Evolutionary conservation across 495 filamentous ascomycete species (phyloP).

Genomic region (Chaetomidium leptoderma): DNA sequence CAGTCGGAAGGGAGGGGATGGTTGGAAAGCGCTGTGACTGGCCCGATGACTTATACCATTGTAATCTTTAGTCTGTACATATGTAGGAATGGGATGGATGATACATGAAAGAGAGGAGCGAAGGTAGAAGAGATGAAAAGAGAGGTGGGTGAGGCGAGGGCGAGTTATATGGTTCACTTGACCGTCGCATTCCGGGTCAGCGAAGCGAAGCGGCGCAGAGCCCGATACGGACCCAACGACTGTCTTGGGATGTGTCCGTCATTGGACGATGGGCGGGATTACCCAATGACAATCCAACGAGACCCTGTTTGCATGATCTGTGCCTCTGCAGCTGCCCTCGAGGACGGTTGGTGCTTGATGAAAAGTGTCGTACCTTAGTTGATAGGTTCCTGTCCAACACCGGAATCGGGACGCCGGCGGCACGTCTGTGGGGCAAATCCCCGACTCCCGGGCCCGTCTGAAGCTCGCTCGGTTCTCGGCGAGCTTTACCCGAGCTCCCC

Average conservation of each 20-base stretch:
- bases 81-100: conserved; percentile 6
- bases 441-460: too few species aligned
- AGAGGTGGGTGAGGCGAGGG: neutral
- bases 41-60: conserved; percentile 17
- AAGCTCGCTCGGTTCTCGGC: conserved; percentile 6
- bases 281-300: too few species aligned
- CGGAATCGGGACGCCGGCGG: too few species aligned
- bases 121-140: too few species aligned
- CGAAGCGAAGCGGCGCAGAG: neutral
- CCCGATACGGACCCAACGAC: too few species aligned
- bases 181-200: neutral
- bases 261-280: neutral
- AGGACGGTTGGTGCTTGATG: too few species aligned
- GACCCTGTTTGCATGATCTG: too few species aligned
- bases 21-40: neutral
- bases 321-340: too few species aligned
- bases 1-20: neutral
- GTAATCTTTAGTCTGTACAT: conserved; percentile 28
- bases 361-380: too few species aligned
- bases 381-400: too few species aligned
- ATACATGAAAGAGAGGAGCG: too few species aligned
- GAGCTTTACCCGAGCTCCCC: conserved; percentile 4
- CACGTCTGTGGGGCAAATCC: too few species aligned
- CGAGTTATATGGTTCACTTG: neutral
- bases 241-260: neutral